Evolutionary conservation across 257 asterid species (phyloP), one percentile per base, ranked within the genome.

Genomic region (Linderniella brevidens): DNA sequence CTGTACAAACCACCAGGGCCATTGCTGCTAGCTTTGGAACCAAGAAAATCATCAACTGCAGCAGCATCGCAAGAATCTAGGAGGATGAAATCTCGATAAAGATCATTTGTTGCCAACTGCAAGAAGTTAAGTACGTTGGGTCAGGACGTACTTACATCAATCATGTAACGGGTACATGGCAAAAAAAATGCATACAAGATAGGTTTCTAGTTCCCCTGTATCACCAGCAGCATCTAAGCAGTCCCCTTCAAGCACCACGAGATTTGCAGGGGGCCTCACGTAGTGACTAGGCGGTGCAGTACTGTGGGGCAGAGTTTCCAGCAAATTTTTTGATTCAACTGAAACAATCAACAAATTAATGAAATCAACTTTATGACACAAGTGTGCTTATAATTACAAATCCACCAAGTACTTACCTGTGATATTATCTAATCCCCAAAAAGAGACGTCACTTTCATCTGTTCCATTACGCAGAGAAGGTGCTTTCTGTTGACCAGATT

Each of bases 181-280:
- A 17, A 40, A n/a, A 52, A 35, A 52, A 45, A 35, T 48, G 49
- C 50, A 29, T 81, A 88, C 98, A 94, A 80, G 82, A 71, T 84
- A 88, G 32, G 93, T 74, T 71, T 88, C 96, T n/a, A 88, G 78
- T 62, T 88, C 98, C 54, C 96, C 96, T 46, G 77, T 68, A 58
- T 81, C 93, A 25, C 80, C 76, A 56, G 56, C 62, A 58, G 75
- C 65, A 62, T 88, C 96, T 55, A 88, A 72, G 78, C 96, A 84
- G 69, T 88, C 98, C 51, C 96, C 92, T 76, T 88, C 98, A 48
- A 85, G 94, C 51, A 88, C 93, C 17, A 84, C 98, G 40, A 88
- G 69, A 63, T 88, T 88, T 48, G 94, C 87, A 32, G 98, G 98
- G 64, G 98, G 79, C 49, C 78, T 74, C 58, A 73, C 74, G 43